phyloP scores from a whole-genome alignment of 2,329 filamentous ascomycete species.

The Venturia aucupariae region DNA sequence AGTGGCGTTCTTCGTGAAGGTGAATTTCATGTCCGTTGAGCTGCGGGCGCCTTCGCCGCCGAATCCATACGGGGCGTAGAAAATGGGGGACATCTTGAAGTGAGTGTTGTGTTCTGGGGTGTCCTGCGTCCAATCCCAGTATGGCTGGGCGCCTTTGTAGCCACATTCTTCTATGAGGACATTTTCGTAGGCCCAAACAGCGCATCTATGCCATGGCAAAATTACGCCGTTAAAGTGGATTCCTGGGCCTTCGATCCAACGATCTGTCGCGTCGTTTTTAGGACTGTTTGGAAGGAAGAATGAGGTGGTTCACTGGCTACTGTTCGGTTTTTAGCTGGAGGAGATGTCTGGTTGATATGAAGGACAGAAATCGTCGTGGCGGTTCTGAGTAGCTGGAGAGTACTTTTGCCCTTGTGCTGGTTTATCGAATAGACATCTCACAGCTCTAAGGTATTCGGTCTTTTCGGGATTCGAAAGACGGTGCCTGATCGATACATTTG shows the following conservation, averaged over 20 bases:
- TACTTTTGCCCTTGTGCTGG: conserved; percentile 19
- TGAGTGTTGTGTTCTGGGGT: conserved; percentile 17
- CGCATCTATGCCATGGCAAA: conserved; percentile 24
- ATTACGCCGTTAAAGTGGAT: conserved; percentile 10
- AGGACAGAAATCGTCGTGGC: conserved; percentile 22
- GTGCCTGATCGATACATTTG: not conserved
- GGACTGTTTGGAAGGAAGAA: not conserved
- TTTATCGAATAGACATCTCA: conserved; percentile 26
- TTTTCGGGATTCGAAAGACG: conserved; percentile 3
- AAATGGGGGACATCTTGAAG: conserved; percentile 22
- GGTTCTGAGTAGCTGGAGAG: conserved; percentile 24
- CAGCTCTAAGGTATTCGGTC: conserved; percentile 26
- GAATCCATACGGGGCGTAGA: conserved; percentile 26
- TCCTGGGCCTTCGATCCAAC: not conserved
- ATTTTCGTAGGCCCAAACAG: conserved; percentile 33
- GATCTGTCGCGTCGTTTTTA: not conserved
- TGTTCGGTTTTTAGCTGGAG: not conserved
- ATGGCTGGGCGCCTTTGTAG: conserved; percentile 32
- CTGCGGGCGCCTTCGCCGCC: conserved; percentile 24
- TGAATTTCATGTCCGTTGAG: not conserved
- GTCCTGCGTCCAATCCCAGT: conserved; percentile 16
- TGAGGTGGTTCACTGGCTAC: not conserved
- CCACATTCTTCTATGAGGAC: conserved; percentile 34
- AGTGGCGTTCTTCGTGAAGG: conserved; percentile 7
- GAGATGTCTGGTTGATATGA: conserved; percentile 11